A percentile compares a stretch with the other conserved stretches of the same genome.
phyloP scores from a whole-genome alignment of 2,329 filamentous ascomycete species.

The Aspergillus phoenicis region DNA sequence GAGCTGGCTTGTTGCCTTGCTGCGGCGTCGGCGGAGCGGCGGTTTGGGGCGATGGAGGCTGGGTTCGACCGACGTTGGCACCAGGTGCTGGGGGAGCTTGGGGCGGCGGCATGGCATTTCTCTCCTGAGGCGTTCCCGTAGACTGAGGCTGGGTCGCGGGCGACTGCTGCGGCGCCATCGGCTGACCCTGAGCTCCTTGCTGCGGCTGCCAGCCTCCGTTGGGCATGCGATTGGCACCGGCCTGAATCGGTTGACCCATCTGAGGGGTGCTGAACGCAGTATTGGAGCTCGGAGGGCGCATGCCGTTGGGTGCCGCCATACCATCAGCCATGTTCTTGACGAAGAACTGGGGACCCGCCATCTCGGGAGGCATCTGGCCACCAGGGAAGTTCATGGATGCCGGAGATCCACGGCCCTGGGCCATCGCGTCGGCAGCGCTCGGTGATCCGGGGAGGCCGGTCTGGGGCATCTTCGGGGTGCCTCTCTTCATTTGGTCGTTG shows the following conservation, averaged over 20 bases:
- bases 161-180: constrained; percentile 52
- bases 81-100: constrained; percentile 47
- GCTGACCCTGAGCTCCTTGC: constrained; percentile 43
- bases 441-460: constrained; percentile 60
- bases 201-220: constrained; percentile 46
- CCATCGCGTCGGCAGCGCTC: constrained; percentile 59
- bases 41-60: constrained; percentile 49
- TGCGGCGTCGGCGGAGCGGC: constrained; percentile 64
- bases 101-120: constrained; percentile 55
- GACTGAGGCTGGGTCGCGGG: constrained; percentile 48
- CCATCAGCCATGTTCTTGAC: constrained; percentile 48
- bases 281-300: constrained; percentile 62
- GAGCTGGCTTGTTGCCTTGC: constrained; percentile 59
- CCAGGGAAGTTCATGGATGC: constrained; percentile 59
- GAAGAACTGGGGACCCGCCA: constrained; percentile 46
- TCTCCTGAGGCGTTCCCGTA: constrained; percentile 60
- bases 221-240: constrained; percentile 44
- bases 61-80: constrained; percentile 43
- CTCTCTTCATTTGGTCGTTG: constrained; percentile 64
- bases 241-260: constrained; percentile 49
- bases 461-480: constrained; percentile 62
- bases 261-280: constrained; percentile 48
- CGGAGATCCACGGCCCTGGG: constrained; percentile 61
- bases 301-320: constrained; percentile 51
- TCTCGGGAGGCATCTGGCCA: constrained; percentile 53